phyloP scores from a whole-genome alignment of 441 rosid species.

The Pelargonium cotyledonis region DNA sequence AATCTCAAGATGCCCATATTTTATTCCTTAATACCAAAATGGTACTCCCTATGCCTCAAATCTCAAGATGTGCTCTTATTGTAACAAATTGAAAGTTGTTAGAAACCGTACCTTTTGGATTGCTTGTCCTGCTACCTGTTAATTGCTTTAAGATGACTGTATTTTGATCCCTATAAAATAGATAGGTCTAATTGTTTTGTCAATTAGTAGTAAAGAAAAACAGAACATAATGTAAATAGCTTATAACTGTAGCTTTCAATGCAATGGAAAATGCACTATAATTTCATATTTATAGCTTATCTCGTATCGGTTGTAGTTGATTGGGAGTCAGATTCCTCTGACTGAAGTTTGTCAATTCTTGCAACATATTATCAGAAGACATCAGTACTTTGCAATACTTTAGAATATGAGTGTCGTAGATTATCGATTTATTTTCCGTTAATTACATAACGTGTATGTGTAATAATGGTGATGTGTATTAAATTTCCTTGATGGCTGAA shows the following conservation, averaged over 20 bases:
- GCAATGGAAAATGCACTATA: neutral
- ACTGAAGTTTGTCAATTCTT: slow-evolving; percentile 4
- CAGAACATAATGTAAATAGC: neutral
- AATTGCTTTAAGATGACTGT: neutral
- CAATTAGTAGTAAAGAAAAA: neutral
- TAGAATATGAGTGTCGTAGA: neutral
- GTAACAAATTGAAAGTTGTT: neutral
- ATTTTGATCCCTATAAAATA: neutral
- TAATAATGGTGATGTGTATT: slow-evolving; percentile 3
- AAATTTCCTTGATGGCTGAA: neutral
- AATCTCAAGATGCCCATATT: neutral
- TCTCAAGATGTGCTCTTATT: neutral
- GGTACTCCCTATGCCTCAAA: neutral
- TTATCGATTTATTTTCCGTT: neutral
- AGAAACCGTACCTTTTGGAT: neutral
- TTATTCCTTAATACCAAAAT: neutral
- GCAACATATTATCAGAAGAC: neutral
- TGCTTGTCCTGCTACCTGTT: neutral
- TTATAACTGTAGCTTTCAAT: neutral
- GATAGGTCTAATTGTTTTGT: neutral
- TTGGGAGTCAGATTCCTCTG: neutral
- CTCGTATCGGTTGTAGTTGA: neutral
- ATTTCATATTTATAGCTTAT: slow-evolving; percentile 7
- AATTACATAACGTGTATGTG: neutral
- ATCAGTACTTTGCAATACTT: neutral